These are phyloP conservation scores for Ogataea nakhonphanomensis DNA, from an alignment of 805 yeast genomes.

Conservation along the genomic window DNA sequence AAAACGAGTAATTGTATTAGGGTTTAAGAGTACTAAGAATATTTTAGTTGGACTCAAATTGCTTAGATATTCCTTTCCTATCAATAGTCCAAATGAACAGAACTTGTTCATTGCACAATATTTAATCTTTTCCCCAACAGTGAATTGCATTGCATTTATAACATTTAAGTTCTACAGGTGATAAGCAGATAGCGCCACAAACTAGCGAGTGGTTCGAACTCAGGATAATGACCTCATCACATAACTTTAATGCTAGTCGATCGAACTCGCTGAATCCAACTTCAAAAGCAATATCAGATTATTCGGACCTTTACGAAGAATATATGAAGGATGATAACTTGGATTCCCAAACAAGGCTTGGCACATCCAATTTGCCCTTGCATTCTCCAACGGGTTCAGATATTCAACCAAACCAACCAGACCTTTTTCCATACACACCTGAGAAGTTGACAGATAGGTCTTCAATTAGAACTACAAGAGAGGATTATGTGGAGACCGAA, in stretches of 20 bases:
- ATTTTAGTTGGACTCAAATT: too few species aligned
- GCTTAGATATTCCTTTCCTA: not conserved
- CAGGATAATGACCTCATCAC: constrained; percentile 3
- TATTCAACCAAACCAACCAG: constrained; percentile 1
- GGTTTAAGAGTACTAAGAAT: too few species aligned
- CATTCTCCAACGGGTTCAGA: not conserved
- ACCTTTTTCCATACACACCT: constrained; percentile 1
- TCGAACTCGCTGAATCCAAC: constrained; percentile 6
- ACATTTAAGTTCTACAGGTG: too few species aligned
- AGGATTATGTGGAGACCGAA: not conserved
- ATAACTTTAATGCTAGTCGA: constrained; percentile 9
- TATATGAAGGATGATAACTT: constrained; percentile 18
- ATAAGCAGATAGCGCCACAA: too few species aligned
- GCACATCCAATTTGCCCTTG: not conserved
- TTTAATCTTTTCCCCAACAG: not conserved
- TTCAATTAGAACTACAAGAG: not conserved
- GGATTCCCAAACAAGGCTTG: not conserved
- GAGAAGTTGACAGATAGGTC: not conserved
- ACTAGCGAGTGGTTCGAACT: not conserved
- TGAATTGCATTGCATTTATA: not conserved
- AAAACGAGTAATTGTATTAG: too few species aligned
- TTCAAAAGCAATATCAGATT: constrained; percentile 13
- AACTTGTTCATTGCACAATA: not conserved
- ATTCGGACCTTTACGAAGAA: constrained; percentile 29
- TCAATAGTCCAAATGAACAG: constrained; percentile 1